Evolutionary conservation across 139 green algal species (phyloP), one percentile per base, ranked within the genome.

Genomic region (Auxenochlorella protothecoides): DNA sequence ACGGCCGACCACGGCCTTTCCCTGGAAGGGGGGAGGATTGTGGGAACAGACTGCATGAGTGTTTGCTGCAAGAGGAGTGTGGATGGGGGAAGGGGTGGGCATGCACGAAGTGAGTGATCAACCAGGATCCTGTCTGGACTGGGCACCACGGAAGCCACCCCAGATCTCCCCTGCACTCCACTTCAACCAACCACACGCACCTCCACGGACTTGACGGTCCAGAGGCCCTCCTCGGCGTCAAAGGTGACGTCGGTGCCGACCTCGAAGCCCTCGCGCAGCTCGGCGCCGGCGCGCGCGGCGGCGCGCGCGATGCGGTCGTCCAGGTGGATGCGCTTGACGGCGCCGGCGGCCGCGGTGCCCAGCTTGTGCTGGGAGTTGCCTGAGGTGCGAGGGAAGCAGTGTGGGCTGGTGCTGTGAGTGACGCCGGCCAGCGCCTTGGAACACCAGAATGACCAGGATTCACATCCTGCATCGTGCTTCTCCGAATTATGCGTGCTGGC

Each of bases 211-310:
- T 76, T 85, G n/a, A 97, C 91, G 9, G 84, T 93, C 91, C 91
- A 97, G 44, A 97, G 79, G 61, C 86, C 86, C 12, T 63, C 68
- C 51, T 72, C 71, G 67, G 85, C 74, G 81, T 92, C 78, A 63
- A 96, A 92, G 10, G 63, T 80, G 13, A 89, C 86, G n/a, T 83
- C 76, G 66, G 76, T 53, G 68, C 69, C 75, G 14, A 92, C 89
- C 74, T 97, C 91, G 69, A 93, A 95, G 62, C 78, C 82, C 80
- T 97, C 90, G 67, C 84, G 89, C 2, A 96, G 81, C 55, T 91
- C 77, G 15, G 89, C 91, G n/a, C 91, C 91, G 3, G 78, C 75
- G 55, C 74, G 66, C 13, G 60, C 59, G 44, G 89, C 88, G 5
- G 77, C 75, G 69, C 81, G 64, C 3, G 83, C 83, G n/a, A 87